These are phyloP conservation scores for Polychaeton citri DNA, from an alignment of 2,329 filamentous ascomycete species.

Conservation along the genomic window DNA sequence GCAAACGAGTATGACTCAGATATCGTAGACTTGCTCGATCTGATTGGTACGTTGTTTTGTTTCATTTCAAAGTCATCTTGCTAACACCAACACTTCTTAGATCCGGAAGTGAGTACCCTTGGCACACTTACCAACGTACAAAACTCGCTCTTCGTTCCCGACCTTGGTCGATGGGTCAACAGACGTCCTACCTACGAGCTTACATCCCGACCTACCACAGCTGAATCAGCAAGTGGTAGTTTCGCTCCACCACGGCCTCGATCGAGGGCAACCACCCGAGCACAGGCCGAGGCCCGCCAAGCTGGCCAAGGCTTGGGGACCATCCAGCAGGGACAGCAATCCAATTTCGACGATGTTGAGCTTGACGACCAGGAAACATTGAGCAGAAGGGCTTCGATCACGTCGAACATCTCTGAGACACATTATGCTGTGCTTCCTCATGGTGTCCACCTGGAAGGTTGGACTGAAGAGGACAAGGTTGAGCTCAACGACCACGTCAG, in stretches of 20 bases:
- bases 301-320: not conserved
- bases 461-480: constrained; percentile 59
- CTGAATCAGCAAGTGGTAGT: not conserved
- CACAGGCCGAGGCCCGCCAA: not conserved
- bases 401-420: constrained; percentile 52
- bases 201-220: constrained; percentile 34
- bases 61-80: not conserved
- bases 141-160: constrained; percentile 76
- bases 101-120: constrained; percentile 70
- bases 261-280: constrained; percentile 1
- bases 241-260: not conserved
- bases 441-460: constrained; percentile 57
- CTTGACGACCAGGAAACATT: not conserved
- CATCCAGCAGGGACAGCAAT: not conserved
- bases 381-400: constrained; percentile 39
- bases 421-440: constrained; percentile 72
- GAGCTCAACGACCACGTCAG: constrained; percentile 76
- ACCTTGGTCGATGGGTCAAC: constrained; percentile 63
- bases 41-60: constrained; percentile 42
- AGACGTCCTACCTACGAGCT: constrained; percentile 67
- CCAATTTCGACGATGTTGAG: not conserved
- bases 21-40: constrained; percentile 55
- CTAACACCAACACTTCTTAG: constrained; percentile 32
- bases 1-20: constrained; percentile 43
- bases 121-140: constrained; percentile 81